These are phyloP conservation scores for Dillenia suffruticosa DNA, from an alignment of 164 flowering plant species.

Conservation along the genomic window DNA sequence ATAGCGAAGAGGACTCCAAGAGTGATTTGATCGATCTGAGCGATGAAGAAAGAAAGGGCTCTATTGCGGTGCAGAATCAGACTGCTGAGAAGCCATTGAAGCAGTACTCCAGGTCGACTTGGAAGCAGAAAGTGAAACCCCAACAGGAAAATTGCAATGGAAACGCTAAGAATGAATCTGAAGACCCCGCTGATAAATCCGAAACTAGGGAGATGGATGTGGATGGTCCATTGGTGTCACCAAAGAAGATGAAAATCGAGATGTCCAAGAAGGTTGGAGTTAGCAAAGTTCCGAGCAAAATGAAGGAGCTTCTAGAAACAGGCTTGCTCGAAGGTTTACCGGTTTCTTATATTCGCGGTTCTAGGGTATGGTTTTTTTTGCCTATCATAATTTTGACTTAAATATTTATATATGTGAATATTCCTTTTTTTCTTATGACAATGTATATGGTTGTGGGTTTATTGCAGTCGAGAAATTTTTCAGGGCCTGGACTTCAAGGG, in stretches of 20 bases:
- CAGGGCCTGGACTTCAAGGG: slow-evolving; percentile 43
- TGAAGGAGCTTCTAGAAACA: slow-evolving; percentile 60
- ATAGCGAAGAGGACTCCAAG: neutral
- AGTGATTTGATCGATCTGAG: neutral
- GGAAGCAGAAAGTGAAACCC: slow-evolving; percentile 9
- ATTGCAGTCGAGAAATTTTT: neutral
- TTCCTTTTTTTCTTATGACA: neutral
- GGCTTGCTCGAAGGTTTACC: slow-evolving; percentile 64
- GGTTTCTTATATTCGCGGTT: slow-evolving; percentile 46
- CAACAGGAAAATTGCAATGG: slow-evolving; percentile 2
- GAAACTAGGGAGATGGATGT: neutral
- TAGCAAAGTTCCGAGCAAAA: slow-evolving; percentile 37
- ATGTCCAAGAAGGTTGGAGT: slow-evolving; percentile 21
- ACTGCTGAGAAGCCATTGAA: slow-evolving; percentile 24
- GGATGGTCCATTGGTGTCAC: slow-evolving; percentile 3
- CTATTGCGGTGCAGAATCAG: slow-evolving; percentile 27
- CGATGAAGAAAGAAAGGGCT: slow-evolving; percentile 10
- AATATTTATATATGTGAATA: neutral
- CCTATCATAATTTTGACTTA: neutral
- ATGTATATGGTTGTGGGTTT: slow-evolving; percentile 2
- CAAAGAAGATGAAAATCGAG: slow-evolving; percentile 18
- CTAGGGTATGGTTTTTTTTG: slow-evolving; percentile 31
- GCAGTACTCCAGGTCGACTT: slow-evolving; percentile 31
- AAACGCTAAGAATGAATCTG: slow-evolving; percentile 5
- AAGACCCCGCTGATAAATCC: slow-evolving; percentile 3